Conservation (phyloP, 2,329 filamentous ascomycete species). For the Stemphylium vesicarium region DNA sequence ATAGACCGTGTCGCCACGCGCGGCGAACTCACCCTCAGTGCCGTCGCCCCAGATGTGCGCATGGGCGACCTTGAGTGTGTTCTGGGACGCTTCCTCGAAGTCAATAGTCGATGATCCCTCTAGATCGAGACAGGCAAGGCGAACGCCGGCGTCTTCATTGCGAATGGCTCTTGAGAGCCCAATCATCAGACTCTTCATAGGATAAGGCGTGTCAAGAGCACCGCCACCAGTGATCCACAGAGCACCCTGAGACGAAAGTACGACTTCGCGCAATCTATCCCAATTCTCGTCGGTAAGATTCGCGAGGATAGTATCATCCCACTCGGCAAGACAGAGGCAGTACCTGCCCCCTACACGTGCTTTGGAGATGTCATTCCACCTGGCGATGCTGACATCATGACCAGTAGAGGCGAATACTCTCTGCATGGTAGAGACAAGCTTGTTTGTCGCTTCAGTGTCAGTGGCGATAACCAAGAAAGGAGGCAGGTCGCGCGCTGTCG, state of each 20-base stretch:
- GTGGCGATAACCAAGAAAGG: slow-evolving; percentile 1
- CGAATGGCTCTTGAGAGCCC: slow-evolving; percentile 12
- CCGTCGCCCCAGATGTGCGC: slow-evolving; percentile 5
- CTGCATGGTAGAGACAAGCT: neutral
- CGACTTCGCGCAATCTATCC: slow-evolving; percentile 3
- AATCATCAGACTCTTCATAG: slow-evolving; percentile 11
- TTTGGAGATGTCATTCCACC: neutral
- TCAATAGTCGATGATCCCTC: slow-evolving; percentile 1
- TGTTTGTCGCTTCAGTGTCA: neutral
- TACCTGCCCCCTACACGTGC: slow-evolving; percentile 3
- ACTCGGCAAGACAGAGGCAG: slow-evolving; percentile 10
- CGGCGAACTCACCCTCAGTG: slow-evolving; percentile 9
- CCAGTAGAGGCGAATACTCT: neutral
- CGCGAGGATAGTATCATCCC: slow-evolving; percentile 6
- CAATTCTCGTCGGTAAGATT: slow-evolving; percentile 8
- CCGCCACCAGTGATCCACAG: slow-evolving; percentile 13
- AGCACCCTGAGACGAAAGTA: slow-evolving; percentile 6
- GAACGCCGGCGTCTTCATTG: slow-evolving; percentile 6
- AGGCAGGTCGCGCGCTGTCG: neutral
- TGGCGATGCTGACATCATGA: neutral
- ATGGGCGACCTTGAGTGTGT: slow-evolving; percentile 4
- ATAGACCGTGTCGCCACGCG: slow-evolving; percentile 4
- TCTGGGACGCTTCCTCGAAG: slow-evolving; percentile 1
- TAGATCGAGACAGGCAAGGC: slow-evolving; percentile 10
- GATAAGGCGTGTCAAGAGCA: slow-evolving; percentile 5